phyloP scores from a whole-genome alignment of 2,329 filamentous ascomycete species.

The Calonectria pteridis region DNA sequence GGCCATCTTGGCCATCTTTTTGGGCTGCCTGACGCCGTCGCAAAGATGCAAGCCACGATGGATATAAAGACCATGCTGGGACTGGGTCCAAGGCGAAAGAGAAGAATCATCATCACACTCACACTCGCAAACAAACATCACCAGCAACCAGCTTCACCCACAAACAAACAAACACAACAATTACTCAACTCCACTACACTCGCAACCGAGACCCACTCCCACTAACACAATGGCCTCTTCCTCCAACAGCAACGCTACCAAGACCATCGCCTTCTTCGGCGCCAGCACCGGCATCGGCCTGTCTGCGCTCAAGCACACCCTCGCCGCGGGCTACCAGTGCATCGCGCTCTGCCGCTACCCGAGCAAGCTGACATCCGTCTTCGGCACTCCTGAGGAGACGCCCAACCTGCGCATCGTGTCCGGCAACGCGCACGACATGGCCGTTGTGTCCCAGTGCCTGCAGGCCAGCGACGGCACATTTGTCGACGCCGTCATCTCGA shows the following conservation, averaged over 20 bases:
- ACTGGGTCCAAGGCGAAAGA: background rate
- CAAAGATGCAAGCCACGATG: background rate
- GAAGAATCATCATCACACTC: background rate
- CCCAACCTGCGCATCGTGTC: slow-evolving; percentile 58
- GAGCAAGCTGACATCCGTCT: slow-evolving; percentile 57
- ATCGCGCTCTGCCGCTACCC: slow-evolving; percentile 57
- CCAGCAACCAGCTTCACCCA: background rate
- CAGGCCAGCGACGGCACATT: slow-evolving; percentile 45
- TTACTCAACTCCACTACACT: background rate
- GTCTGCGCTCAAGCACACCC: slow-evolving; percentile 58
- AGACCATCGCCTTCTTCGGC: slow-evolving; percentile 65
- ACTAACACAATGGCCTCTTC: slow-evolving; percentile 3
- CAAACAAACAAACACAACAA: background rate
- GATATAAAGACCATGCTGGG: background rate
- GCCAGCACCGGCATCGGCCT: slow-evolving; percentile 64
- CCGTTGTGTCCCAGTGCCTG: slow-evolving; percentile 54
- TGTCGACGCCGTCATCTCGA: slow-evolving; percentile 61
- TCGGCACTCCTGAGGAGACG: slow-evolving; percentile 44
- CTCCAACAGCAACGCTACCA: slow-evolving; percentile 31
- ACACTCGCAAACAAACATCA: background rate
- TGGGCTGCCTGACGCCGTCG: background rate
- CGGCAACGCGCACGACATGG: slow-evolving; percentile 61
- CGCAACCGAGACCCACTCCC: background rate
- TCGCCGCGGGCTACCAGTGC: slow-evolving; percentile 57
- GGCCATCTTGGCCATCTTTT: background rate